Evolutionary conservation across 768 basidiomycete species (phyloP), one percentile per base, ranked within the genome.

Genomic region (Amylocystis lapponica): DNA sequence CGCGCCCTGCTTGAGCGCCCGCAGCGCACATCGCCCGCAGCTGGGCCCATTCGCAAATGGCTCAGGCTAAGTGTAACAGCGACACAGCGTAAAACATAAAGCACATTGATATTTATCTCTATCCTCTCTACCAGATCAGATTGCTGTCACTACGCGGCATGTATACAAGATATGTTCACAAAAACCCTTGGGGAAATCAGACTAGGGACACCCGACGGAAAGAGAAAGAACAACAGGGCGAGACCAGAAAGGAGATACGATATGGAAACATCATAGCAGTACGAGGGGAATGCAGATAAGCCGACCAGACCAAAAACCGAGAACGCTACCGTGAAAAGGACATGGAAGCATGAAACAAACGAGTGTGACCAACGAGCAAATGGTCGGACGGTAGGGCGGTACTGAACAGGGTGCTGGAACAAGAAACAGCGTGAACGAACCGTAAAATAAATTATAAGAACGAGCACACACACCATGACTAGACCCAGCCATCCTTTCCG

Each of bases 401-500:
- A 42, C n/a, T n/a, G n/a, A n/a, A n/a, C n/a, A n/a, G 27, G 19
- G 35, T 35, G n/a, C 43, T 47, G 32, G 11, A 8, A 33, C 12
- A 21, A 4, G 39, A 30, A 39, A 69, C 52, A 71, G 68, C 63
- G 56, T 62, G 60, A 75, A 71, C 65, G 64, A 66, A 76, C 80
- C 69, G 81, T 68, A 69, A 59, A 52, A 63, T 45, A 43, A 39
- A n/a, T n/a, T n/a, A n/a, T n/a, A n/a, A n/a, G n/a, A n/a, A 49
- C 32, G 51, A 49, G 53, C 58, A 59, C 58, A 39, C 56, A 49
- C 48, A 59, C 59, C 43, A 19, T 23, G 45, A 52, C 69, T 74
- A 85, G 42, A 87, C 78, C 86, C 86, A 89, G 31, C 75, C 74
- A 29, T 86, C 81, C 58, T 83, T 81, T 44, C 83, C 83, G n/a